Base-by-base conservation (phyloP, 2,329 filamentous ascomycete genomes). In the Tolypocladium tundrense region DNA sequence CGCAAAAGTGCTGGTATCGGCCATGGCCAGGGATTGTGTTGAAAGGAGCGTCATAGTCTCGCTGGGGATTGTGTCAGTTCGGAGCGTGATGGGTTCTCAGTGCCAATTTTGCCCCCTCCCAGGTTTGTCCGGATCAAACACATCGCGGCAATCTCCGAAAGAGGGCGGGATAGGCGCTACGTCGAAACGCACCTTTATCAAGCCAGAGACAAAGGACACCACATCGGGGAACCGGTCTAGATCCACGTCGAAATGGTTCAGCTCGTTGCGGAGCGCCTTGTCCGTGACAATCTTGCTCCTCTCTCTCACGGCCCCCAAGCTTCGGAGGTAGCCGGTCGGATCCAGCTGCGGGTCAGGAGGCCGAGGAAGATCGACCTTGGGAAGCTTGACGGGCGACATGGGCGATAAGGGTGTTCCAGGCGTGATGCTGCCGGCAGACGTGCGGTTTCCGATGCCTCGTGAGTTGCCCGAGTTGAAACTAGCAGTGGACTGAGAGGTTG, bases 181-280 rank as follows among this genome's bases (percentile, higher is more conserved):
- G 40, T 41, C 27, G 9, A 53, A 48, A 61, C 79, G 64, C 76
- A 92, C 91, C 88, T 95, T 96, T 77, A 97, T 96, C 62, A 97
- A 93, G 45, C 88, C 87, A n/a, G 93, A 87, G 11, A 96, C 88
- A 70, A 96, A 96, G 51, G 82, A 82, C 16, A 92, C 90, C 1
- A 93, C 93, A 63, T 93, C 88, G 52, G 80, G 74, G 70, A 96
- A 93, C 73, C 93, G 95, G 73, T 73, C 75, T 80, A 92, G 85
- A 72, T 97, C 92, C 53, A 96, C 91, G 63, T 90, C 87, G 67
- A 97, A 97, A 71, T 97, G 92, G 65, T 83, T 84, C 61, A 96
- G 80, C 65, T 88, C 80, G 68, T 96, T 90, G 63, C 79, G 80
- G 67, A 88, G 79, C 11, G 91, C 90, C 76, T 88, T 92, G 62